phyloP scores from a whole-genome alignment of 768 basidiomycete genomes.

The Lactarius akahatsu region DNA sequence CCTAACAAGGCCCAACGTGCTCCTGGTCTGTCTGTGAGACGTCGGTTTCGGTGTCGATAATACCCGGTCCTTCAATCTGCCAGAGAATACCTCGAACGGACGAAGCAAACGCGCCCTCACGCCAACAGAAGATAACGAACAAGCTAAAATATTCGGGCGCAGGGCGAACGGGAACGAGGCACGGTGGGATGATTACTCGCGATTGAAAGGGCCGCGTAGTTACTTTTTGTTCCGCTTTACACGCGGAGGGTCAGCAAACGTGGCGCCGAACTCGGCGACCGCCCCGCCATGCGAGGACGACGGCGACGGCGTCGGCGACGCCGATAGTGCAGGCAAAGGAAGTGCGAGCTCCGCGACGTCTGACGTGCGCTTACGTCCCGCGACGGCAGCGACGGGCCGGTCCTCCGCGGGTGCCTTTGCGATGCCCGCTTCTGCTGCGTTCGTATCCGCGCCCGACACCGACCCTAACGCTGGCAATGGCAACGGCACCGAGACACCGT shows the following conservation, averaged over 20 bases:
- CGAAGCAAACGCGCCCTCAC: not conserved
- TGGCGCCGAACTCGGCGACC: not conserved
- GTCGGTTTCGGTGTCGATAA: not conserved
- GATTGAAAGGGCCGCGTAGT: constrained; percentile 4
- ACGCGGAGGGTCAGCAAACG: constrained; percentile 26
- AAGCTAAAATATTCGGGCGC: not conserved
- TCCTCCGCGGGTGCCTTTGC: not conserved
- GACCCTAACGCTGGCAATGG: constrained; percentile 4
- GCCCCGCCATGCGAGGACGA: not conserved
- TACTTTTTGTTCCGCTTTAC: constrained; percentile 34
- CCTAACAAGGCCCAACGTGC: not conserved
- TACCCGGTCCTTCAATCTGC: not conserved
- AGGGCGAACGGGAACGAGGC: not conserved
- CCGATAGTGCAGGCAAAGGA: not conserved
- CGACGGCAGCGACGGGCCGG: constrained; percentile 10
- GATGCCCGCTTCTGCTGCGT: not conserved
- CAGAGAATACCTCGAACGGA: not conserved
- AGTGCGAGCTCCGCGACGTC: constrained; percentile 33
- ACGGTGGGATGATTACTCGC: not conserved
- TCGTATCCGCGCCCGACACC: not conserved
- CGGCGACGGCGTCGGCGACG: constrained; percentile 3
- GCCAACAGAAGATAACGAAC: constrained; percentile 2
- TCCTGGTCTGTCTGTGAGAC: not conserved
- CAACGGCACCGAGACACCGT: constrained; percentile 33
- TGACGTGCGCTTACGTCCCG: constrained; percentile 36